Percentiles rank a stretch among this genome's conserved stretches.
Evolutionary conservation across 2,329 filamentous ascomycete genomes (phyloP).

Genomic region (Berkeleyomyces rouxiae): DNA sequence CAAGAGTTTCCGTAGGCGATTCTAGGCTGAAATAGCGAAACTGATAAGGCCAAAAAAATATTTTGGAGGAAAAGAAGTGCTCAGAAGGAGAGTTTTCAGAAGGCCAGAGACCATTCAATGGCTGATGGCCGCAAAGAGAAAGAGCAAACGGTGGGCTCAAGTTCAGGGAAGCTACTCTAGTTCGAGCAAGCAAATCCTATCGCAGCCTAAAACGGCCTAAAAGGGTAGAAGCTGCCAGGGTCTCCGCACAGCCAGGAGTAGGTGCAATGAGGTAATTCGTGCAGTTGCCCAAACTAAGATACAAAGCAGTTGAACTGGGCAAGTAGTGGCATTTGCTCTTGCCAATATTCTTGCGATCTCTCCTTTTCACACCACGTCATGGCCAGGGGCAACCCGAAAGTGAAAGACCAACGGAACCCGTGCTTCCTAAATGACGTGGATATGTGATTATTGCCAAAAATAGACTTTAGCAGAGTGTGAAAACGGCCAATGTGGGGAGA

Average conservation of each 20-base stretch:
- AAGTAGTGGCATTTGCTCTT: neutral
- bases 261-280: neutral
- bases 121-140: neutral
- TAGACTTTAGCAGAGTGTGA: neutral
- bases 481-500: neutral
- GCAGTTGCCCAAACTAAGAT: neutral
- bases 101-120: too few relatives aligned
- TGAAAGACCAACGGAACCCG: too few relatives aligned
- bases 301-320: neutral
- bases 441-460: neutral
- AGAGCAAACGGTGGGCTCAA: neutral
- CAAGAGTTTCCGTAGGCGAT: neutral
- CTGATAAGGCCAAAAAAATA: neutral
- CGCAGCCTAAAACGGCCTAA: neutral
- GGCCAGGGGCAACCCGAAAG: too few relatives aligned
- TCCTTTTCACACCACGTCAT: neutral
- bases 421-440: neutral
- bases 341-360: neutral
- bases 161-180: constrained; percentile 16
- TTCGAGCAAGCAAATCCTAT: constrained; percentile 14
- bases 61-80: neutral
- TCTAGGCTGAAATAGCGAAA: neutral
- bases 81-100: neutral
- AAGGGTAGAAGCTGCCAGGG: neutral
- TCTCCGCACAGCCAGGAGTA: neutral